Percentiles rank a stretch among this genome's conserved stretches.
Evolutionary conservation across 768 basidiomycete species (phyloP).

Genomic region (Tricholoma terreum): DNA sequence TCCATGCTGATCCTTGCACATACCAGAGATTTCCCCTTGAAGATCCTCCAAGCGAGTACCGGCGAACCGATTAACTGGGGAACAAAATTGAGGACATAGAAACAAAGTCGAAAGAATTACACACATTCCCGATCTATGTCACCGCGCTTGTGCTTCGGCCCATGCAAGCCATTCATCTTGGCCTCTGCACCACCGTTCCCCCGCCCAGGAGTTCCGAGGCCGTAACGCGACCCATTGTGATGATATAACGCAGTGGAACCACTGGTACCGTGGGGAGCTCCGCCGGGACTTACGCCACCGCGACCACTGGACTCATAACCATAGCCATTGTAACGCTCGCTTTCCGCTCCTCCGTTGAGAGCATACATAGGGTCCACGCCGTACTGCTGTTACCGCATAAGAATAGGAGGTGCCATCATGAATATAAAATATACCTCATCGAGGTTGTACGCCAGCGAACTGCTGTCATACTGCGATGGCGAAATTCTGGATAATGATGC

Average conservation of each 20-base stretch:
- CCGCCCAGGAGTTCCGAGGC: slow-evolving; percentile 58
- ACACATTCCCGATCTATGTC: slow-evolving; percentile 87
- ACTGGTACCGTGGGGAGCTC: slow-evolving; percentile 35
- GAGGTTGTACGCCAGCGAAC: slow-evolving; percentile 51
- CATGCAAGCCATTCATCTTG: slow-evolving; percentile 89
- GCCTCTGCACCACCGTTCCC: slow-evolving; percentile 50
- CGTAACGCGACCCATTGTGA: slow-evolving; percentile 76
- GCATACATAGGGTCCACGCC: slow-evolving; percentile 54
- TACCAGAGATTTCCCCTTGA: slow-evolving; percentile 86
- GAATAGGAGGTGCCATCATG: neutral
- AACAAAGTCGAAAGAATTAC: slow-evolving; percentile 6
- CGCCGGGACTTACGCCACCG: slow-evolving; percentile 19
- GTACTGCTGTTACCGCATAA: slow-evolving; percentile 43
- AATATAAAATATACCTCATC: slow-evolving; percentile 51
- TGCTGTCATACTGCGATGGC: slow-evolving; percentile 54
- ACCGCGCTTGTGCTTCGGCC: slow-evolving; percentile 92
- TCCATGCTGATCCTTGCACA: slow-evolving; percentile 99
- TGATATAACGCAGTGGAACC: slow-evolving; percentile 80
- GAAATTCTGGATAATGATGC: slow-evolving; percentile 71
- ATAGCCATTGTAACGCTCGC: slow-evolving; percentile 53
- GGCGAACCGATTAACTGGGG: slow-evolving; percentile 89
- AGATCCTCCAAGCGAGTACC: slow-evolving; percentile 95
- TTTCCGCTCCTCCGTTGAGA: slow-evolving; percentile 48
- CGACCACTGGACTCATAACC: slow-evolving; percentile 51
- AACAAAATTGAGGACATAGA: slow-evolving; percentile 1